Percentiles rank a stretch among this genome's conserved stretches.
Evolutionary conservation across 495 filamentous ascomycete species (phyloP).

Genomic region (Xylona heveae): DNA sequence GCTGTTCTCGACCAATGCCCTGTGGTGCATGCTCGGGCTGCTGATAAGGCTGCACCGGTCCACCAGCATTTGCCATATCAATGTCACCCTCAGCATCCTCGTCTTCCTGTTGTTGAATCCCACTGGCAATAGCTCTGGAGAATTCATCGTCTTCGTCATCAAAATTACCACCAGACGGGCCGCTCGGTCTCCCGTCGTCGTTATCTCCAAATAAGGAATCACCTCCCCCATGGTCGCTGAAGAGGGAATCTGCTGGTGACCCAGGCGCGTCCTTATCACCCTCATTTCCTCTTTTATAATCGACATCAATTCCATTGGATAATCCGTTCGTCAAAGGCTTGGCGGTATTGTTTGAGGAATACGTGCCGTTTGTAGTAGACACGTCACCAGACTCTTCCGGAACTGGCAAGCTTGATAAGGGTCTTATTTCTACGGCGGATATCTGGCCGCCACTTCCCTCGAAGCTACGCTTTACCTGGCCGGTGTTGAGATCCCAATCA

Average conservation of each 20-base stretch:
- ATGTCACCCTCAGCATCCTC: slow-evolving; percentile 9
- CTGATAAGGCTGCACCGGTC: slow-evolving; percentile 13
- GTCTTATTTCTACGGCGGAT: slow-evolving; percentile 66
- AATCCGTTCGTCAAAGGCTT: slow-evolving; percentile 27
- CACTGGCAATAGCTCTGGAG: slow-evolving; percentile 47
- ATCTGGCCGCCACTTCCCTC: slow-evolving; percentile 60
- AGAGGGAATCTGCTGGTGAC: slow-evolving; percentile 51
- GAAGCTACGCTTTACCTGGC: slow-evolving; percentile 52
- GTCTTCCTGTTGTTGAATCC: slow-evolving; percentile 13
- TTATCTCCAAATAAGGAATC: slow-evolving; percentile 31
- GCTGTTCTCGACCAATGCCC: slow-evolving; percentile 1
- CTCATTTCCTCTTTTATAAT: slow-evolving; percentile 18
- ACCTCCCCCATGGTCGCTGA: slow-evolving; percentile 35
- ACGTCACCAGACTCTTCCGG: slow-evolving; percentile 46
- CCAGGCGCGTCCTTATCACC: slow-evolving; percentile 20
- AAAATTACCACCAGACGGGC: slow-evolving; percentile 34
- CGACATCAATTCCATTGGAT: slow-evolving; percentile 23
- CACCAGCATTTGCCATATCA: slow-evolving; percentile 15
- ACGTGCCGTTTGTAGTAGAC: slow-evolving; percentile 38
- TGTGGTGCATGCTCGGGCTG: background rate
- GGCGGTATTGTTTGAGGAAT: slow-evolving; percentile 36
- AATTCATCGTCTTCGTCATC: slow-evolving; percentile 80
- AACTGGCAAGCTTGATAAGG: slow-evolving; percentile 50
- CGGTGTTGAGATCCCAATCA: slow-evolving; percentile 91
- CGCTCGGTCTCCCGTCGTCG: slow-evolving; percentile 20